A percentile compares a stretch with the other conserved stretches of the same genome.
Evolutionary conservation across 805 yeast species (phyloP).

Genomic region (Wickerhamomyces chaumierensis): DNA sequence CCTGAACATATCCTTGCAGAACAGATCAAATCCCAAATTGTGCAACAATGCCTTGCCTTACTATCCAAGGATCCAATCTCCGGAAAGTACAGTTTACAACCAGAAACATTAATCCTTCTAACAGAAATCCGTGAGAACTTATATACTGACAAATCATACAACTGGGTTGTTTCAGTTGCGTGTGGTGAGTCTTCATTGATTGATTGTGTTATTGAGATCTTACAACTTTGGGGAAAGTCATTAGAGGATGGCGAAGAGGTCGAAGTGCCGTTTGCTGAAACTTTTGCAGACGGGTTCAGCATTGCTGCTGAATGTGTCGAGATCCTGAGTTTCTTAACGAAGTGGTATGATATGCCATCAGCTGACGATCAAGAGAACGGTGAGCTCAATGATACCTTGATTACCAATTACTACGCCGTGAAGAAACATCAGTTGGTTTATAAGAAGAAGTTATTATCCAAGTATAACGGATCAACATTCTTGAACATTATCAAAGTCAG

Average conservation of each 20-base stretch:
- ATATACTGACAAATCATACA: conserved; percentile 27
- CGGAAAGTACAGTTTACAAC: too few species aligned
- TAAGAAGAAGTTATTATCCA: conserved; percentile 35
- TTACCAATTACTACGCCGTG: conserved; percentile 40
- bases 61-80: too few species aligned
- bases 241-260: too few species aligned
- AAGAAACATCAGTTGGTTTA: conserved; percentile 59
- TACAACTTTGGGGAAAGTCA: conserved; percentile 59
- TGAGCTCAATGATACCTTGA: conserved; percentile 39
- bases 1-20: too few species aligned
- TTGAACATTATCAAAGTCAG: too few species aligned
- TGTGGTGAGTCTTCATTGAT: conserved; percentile 74
- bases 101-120: too few species aligned
- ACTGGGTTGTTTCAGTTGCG: conserved; percentile 79
- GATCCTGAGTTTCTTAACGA: conserved; percentile 69
- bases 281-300: conserved; percentile 35
- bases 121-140: too few species aligned
- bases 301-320: conserved; percentile 68
- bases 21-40: too few species aligned
- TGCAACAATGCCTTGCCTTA: too few species aligned
- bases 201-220: conserved; percentile 63
- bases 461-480: too few species aligned
- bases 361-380: conserved; percentile 23
- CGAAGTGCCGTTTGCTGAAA: too few species aligned
- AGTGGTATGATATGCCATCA: conserved; percentile 68